These are phyloP conservation scores for Vitis rupestris DNA, from an alignment of 164 flowering plant genomes.

Conservation along the genomic window DNA sequence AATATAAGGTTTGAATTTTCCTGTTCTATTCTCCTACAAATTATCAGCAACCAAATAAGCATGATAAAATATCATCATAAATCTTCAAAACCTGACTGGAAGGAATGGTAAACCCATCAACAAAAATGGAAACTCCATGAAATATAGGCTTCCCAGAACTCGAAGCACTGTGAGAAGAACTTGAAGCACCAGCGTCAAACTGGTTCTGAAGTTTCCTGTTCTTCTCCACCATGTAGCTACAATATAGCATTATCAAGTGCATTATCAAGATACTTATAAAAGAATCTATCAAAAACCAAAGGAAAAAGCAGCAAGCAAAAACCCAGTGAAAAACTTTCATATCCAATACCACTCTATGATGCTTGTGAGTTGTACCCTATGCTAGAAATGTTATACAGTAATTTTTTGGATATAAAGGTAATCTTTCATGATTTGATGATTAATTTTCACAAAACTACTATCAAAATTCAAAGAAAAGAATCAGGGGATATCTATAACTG, in stretches of 20 bases:
- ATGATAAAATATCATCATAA: neutral
- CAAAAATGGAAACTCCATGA: conserved; percentile 81
- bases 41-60: neutral
- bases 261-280: neutral
- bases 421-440: no score
- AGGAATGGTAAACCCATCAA: conserved; percentile 90
- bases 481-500: no score
- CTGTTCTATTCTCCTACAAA: neutral
- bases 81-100: conserved; percentile 67
- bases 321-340: no score
- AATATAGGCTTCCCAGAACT: conserved; percentile 51
- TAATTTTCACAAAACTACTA: no score
- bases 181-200: conserved; percentile 74
- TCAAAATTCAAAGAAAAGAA: no score
- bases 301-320: no score
- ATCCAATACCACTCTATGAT: no score
- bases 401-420: no score
- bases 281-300: no score
- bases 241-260: conserved; percentile 4
- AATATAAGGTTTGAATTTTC: neutral
- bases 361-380: no score
- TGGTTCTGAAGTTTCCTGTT: conserved; percentile 79
- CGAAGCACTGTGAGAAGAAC: conserved; percentile 36
- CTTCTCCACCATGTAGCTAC: conserved; percentile 85
- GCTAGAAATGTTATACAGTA: no score